Base-by-base conservation (phyloP, 176 grass and related monocot species). In the Zea luxurians region DNA sequence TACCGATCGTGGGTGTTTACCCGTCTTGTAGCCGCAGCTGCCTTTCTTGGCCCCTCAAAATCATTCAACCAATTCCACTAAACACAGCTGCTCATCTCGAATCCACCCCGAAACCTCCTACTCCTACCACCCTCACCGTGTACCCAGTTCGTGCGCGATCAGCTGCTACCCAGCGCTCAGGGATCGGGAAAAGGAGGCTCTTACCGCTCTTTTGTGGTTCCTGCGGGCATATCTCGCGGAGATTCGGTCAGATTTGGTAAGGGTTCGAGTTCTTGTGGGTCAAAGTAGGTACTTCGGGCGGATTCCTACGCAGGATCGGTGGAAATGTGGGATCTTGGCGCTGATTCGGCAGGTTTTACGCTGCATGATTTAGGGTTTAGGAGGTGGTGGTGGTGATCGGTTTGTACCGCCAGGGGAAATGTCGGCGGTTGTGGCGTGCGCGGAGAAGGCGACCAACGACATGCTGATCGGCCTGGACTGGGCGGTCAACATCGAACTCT, bases 401-500 rank as follows among this genome's bases (percentile, higher is more conserved):
- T 52, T 16, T 44, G 13, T 48, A 45, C 52, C 18, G 69, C 80
- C 48, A 48, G 36, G 36, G 12, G 82, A 16, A 48, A 89, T 84
- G 68, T 36, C 68, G 66, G 86, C 90, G 36, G 96, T 88, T 2
- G 87, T 80, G 78, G 86, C 83, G 2, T 96, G 88, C 68, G 88
- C 89, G 5, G 96, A 99, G 71, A 85, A 92, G 86, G 96, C 96
- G 34, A 99, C 96, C 15, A 99, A 71, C 79, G 96, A 96, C 75
- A 89, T 93, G 86, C 68, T 99, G 17, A 99, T 93, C 53, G 92
- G 96, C 7, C 96, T 92, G 8, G 96, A 99, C 62, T 99, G 96
- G 96, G 92, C 90, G 40, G 77, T 99, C 42, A 99, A 99, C 80
- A 95, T 99, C 82, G 96, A 99, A 79, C 88, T 99, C 34, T 99